A percentile compares a stretch with the other conserved stretches of the same genome.
Evolutionary conservation across 148 eudicot genomes (phyloP).

Genomic region (Pharnaceum exiguum): DNA sequence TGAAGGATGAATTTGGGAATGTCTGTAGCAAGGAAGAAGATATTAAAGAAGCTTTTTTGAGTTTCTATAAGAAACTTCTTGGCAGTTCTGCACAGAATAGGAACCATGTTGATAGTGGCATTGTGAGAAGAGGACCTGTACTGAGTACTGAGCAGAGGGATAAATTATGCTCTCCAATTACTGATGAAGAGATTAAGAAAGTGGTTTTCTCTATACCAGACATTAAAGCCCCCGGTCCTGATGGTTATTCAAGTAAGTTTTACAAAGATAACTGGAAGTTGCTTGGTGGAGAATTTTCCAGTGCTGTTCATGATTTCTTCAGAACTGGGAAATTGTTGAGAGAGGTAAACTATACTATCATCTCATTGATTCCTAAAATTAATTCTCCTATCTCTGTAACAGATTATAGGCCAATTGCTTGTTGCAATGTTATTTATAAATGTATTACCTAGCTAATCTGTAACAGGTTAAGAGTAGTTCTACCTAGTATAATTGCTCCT

Average conservation of each 20-base stretch:
- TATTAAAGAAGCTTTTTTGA: too few species aligned
- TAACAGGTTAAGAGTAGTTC: not conserved
- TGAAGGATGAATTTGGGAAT: too few species aligned
- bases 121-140: not conserved
- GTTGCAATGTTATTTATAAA: not conserved
- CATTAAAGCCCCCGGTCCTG: not conserved
- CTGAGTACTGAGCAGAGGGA: not conserved
- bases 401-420: not conserved
- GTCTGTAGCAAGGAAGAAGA: too few species aligned
- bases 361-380: not conserved
- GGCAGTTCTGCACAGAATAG: too few species aligned
- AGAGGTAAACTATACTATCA: not conserved
- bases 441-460: not conserved
- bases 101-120: too few species aligned
- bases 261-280: not conserved
- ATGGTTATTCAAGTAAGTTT: not conserved
- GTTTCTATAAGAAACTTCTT: too few species aligned
- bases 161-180: not conserved
- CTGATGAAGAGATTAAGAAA: not conserved
- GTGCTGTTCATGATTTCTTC: not conserved
- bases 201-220: not conserved
- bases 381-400: not conserved
- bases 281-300: not conserved
- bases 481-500: not conserved
- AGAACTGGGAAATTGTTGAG: not conserved